Evolutionary conservation across 208 protist species (phyloP), one percentile per base, ranked within the genome.

Genomic region (Trypanosoma congolense): DNA sequence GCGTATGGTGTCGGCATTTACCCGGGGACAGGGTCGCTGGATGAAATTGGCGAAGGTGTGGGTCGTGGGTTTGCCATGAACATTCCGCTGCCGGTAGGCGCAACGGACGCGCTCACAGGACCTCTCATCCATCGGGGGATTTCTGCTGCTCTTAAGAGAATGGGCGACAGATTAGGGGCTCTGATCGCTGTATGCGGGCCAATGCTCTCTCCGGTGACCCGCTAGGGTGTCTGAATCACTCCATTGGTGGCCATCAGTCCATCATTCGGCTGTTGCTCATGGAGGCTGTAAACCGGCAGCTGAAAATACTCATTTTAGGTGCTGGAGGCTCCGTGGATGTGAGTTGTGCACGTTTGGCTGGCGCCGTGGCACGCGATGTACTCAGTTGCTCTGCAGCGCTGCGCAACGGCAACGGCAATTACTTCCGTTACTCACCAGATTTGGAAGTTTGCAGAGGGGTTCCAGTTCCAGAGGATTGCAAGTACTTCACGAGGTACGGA

Each of bases 121-220:
- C 98, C 96, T 43, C 57, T 98, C 56, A 47, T 46, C 5, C 48
- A 62, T 16, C 57, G 63, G 33, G 65, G 60, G 10, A 88, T 97
- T 56, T 75, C 72, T 21, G 77, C 93, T 2, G 92, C 95, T n/a
- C 29, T 79, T 25, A 56, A 53, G n/a, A 65, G 51, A 30, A 9
- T 60, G 61, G 38, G 28, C 50, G 45, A 77, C 93, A 8, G 97
- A 96, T 92, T 98, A 5, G 79, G 73, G 9, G 97, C 93, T 2
- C 62, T 99, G 56, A 90, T 99, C 5, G 64, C 99, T 9, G 96
- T 99, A 53, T 99, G 97, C 70, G 97, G 97, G 14, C 90, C 97
- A 97, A 98, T 75, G 93, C 85, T 9, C 67, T 99, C 0, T 73
- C 78, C n/a, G 93, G 95, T 10, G 97, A 99, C 66, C 81, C 92